Percentiles rank a stretch among this genome's conserved stretches.
These are phyloP conservation scores for Aspergillus indologenus DNA, from an alignment of 495 filamentous ascomycete genomes.

Conservation along the genomic window DNA sequence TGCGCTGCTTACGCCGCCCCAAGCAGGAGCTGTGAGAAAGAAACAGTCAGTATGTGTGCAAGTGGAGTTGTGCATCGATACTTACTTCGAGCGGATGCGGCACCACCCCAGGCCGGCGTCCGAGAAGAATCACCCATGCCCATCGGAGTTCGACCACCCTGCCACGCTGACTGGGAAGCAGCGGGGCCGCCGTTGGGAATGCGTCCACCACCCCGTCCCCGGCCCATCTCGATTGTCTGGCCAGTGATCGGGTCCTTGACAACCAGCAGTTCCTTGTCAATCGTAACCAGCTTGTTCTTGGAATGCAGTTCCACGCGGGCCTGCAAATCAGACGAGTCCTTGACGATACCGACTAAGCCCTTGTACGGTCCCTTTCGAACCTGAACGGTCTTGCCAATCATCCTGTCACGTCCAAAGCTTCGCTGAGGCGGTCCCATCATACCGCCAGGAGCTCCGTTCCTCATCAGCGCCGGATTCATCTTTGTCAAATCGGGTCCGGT, in stretches of 20 bases:
- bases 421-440: slow-evolving; percentile 72
- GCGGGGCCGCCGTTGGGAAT: slow-evolving; percentile 42
- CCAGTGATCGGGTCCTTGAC: slow-evolving; percentile 82
- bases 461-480: slow-evolving; percentile 89
- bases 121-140: slow-evolving; percentile 56
- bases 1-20: slow-evolving; percentile 49
- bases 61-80: slow-evolving; percentile 8
- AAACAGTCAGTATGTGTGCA: not conserved
- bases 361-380: slow-evolving; percentile 84
- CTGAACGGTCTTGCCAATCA: slow-evolving; percentile 86
- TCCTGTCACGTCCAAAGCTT: slow-evolving; percentile 73
- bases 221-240: slow-evolving; percentile 63
- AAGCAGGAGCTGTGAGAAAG: slow-evolving; percentile 52
- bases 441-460: slow-evolving; percentile 49
- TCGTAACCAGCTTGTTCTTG: slow-evolving; percentile 79
- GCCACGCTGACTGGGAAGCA: slow-evolving; percentile 41
- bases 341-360: slow-evolving; percentile 90
- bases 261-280: slow-evolving; percentile 70
- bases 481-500: slow-evolving; percentile 73
- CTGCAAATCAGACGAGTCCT: slow-evolving; percentile 79
- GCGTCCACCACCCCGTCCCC: slow-evolving; percentile 54
- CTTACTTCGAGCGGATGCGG: slow-evolving; percentile 54
- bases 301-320: slow-evolving; percentile 91
- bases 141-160: slow-evolving; percentile 69
- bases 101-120: slow-evolving; percentile 67